Conservation (phyloP, 2,329 filamentous ascomycete species). For the Keithomyces neogunnii region DNA sequence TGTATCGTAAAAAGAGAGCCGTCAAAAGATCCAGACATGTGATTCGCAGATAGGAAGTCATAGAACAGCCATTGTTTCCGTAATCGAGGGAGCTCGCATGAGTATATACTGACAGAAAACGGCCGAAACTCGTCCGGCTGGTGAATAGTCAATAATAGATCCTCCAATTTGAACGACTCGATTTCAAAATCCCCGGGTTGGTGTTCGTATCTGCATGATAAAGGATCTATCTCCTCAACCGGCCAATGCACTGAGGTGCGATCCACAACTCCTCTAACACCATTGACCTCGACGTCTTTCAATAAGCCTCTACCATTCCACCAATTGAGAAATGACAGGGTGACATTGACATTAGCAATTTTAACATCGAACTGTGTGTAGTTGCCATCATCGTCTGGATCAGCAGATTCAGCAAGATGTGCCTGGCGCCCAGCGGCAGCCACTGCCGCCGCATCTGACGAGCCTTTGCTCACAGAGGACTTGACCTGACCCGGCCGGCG, state of each 20-base stretch:
- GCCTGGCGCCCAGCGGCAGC: conserved; percentile 63
- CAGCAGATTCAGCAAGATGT: conserved; percentile 20
- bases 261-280: conserved; percentile 86
- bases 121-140: conserved; percentile 89
- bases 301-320: conserved; percentile 93
- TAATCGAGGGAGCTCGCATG: conserved; percentile 84
- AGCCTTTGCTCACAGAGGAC: conserved; percentile 86
- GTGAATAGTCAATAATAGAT: conserved; percentile 83
- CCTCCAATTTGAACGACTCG: conserved; percentile 92
- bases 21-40: conserved; percentile 93
- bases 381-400: conserved; percentile 71
- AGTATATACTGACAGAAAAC: conserved; percentile 91
- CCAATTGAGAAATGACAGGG: conserved; percentile 96
- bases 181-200: conserved; percentile 93
- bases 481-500: conserved; percentile 74
- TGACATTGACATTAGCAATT: conserved; percentile 92
- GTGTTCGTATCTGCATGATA: conserved; percentile 81
- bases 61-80: conserved; percentile 98
- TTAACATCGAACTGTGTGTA: conserved; percentile 97
- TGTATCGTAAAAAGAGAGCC: conserved; percentile 96
- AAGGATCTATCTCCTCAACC: conserved; percentile 61
- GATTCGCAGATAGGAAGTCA: conserved; percentile 89
- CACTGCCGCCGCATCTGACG: conserved; percentile 76
- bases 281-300: conserved; percentile 87
- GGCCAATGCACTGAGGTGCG: conserved; percentile 71